Conservation (phyloP, 1,284 basidiomycete genomes). For the Fomitopsis betulina region DNA sequence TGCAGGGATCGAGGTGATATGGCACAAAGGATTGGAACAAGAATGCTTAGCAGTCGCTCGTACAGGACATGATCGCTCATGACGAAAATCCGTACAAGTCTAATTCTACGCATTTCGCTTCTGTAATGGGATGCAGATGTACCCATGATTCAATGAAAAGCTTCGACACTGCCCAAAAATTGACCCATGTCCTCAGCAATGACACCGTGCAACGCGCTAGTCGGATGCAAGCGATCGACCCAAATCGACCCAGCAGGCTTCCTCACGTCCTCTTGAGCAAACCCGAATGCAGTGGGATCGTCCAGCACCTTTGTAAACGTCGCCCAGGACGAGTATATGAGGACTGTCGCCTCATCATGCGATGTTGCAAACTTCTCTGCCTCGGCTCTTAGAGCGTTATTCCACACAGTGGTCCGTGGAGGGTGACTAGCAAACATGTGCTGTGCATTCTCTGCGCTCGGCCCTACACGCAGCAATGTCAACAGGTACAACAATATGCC, state of each 20-base stretch:
- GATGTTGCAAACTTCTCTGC: conserved; percentile 29
- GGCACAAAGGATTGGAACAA: conserved; percentile 66
- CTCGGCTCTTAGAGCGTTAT: background rate
- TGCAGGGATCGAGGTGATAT: conserved; percentile 74
- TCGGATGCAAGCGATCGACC: conserved; percentile 37
- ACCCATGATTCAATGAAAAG: background rate
- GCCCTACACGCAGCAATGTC: background rate
- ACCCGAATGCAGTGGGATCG: conserved; percentile 38
- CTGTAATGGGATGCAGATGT: too few relatives aligned
- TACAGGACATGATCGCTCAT: conserved; percentile 36
- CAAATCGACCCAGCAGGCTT: conserved; percentile 39
- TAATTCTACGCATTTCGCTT: too few relatives aligned
- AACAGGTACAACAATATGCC: background rate
- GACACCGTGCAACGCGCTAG: conserved; percentile 24
- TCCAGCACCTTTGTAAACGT: conserved; percentile 45
- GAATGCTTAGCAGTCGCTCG: conserved; percentile 79
- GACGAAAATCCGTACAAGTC: background rate
- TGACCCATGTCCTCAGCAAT: conserved; percentile 22
- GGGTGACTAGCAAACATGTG: background rate
- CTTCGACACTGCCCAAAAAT: conserved; percentile 11
- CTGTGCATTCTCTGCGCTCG: background rate
- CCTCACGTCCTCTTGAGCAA: conserved; percentile 30
- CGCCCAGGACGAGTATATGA: conserved; percentile 46
- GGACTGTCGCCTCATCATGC: conserved; percentile 40
- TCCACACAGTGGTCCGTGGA: background rate